These are phyloP conservation scores for Thielaviopsis ethacetica DNA, from an alignment of 2,329 filamentous ascomycete genomes.

Conservation along the genomic window DNA sequence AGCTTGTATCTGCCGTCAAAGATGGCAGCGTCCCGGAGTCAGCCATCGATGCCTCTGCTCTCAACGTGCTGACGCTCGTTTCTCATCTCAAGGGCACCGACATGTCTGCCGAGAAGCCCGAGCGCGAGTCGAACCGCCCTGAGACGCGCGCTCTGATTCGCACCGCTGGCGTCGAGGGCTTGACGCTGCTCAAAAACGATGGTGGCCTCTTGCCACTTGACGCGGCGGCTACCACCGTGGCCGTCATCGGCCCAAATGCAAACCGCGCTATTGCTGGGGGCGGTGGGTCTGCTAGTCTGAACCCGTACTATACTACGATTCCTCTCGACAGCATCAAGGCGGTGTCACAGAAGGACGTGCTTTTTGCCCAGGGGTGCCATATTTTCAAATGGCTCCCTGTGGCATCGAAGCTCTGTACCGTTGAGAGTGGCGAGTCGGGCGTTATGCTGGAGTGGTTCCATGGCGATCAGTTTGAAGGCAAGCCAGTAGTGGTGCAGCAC, in stretches of 20 bases:
- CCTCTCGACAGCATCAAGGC: constrained; percentile 46
- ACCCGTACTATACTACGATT: constrained; percentile 51
- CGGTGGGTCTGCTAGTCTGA: constrained; percentile 50
- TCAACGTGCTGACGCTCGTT: constrained; percentile 42
- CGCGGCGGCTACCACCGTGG: constrained; percentile 38
- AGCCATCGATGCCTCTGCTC: constrained; percentile 40
- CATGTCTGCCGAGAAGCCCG: constrained; percentile 37
- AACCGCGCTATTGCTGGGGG: constrained; percentile 52
- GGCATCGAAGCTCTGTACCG: constrained; percentile 41
- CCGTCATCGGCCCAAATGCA: constrained; percentile 51
- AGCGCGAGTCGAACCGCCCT: constrained; percentile 38
- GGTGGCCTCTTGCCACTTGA: constrained; percentile 40
- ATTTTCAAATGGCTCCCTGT: constrained; percentile 50
- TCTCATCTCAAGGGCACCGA: constrained; percentile 45
- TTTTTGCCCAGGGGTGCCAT: constrained; percentile 45
- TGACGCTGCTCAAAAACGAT: constrained; percentile 50
- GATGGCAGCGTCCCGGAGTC: constrained; percentile 29
- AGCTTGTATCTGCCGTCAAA: constrained; percentile 35
- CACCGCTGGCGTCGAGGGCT: constrained; percentile 41
- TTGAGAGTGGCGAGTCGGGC: constrained; percentile 38
- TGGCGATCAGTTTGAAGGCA: constrained; percentile 45
- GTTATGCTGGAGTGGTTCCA: constrained; percentile 49
- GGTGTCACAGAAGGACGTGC: constrained; percentile 36
- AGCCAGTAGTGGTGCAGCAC: constrained; percentile 38
- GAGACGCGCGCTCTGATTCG: constrained; percentile 45